Evolutionary conservation across 2,329 filamentous ascomycete species (phyloP).

Genomic region (Ophiostoma ips): DNA sequence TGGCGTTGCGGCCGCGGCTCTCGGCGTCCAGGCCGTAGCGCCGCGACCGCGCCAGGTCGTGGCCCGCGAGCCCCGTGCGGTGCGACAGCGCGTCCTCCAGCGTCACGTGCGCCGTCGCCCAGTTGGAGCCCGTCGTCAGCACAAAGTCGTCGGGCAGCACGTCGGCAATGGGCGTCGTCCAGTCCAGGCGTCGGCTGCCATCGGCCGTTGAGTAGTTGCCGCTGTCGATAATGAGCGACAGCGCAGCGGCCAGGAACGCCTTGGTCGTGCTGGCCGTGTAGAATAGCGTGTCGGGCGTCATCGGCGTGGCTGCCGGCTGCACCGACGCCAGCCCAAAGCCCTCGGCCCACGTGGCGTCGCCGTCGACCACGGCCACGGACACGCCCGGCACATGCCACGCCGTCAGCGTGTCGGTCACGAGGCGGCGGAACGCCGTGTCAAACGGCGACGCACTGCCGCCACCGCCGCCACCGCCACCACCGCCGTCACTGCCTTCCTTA

Average conservation of each 20-base stretch:
- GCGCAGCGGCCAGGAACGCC: slow-evolving; percentile 33
- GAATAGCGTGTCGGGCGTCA: slow-evolving; percentile 35
- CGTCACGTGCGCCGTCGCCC: slow-evolving; percentile 31
- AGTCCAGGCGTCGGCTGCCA: slow-evolving; percentile 20
- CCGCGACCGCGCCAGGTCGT: slow-evolving; percentile 22
- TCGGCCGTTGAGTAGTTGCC: slow-evolving; percentile 20
- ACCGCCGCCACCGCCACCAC: not conserved
- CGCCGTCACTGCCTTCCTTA: too few relatives aligned
- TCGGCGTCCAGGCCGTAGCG: slow-evolving; percentile 18
- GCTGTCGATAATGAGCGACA: slow-evolving; percentile 33
- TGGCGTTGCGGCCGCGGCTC: slow-evolving; percentile 20
- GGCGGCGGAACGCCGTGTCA: slow-evolving; percentile 7
- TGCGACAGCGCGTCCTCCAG: slow-evolving; percentile 40
- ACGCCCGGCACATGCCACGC: slow-evolving; percentile 34
- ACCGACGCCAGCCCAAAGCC: slow-evolving; percentile 28
- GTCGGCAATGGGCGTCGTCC: slow-evolving; percentile 30
- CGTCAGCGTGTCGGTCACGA: slow-evolving; percentile 8
- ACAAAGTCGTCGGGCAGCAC: slow-evolving; percentile 37
- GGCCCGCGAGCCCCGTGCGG: slow-evolving; percentile 33
- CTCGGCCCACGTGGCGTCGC: slow-evolving; percentile 27
- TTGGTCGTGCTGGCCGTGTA: slow-evolving; percentile 41
- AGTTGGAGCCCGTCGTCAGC: slow-evolving; percentile 23
- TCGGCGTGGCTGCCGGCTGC: slow-evolving; percentile 22
- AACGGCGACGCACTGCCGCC: slow-evolving; percentile 7
- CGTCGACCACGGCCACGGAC: slow-evolving; percentile 33